A percentile compares a stretch with the other conserved stretches of the same genome.
phyloP scores from a whole-genome alignment of 2,329 filamentous ascomycete genomes.

The Graphilbum fragrans region DNA sequence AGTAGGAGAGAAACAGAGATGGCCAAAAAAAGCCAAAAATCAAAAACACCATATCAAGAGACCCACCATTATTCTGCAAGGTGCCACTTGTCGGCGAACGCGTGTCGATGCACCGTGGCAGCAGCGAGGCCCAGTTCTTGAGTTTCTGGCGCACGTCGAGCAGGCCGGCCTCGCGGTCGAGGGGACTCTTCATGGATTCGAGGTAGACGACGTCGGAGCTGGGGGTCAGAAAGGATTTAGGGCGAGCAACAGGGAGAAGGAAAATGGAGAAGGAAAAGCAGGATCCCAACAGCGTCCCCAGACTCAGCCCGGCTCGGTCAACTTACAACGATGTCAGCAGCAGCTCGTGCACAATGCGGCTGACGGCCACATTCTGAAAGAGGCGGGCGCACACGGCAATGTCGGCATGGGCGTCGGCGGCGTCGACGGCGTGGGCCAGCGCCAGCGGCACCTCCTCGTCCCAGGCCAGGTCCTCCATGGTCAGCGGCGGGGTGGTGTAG shows the following conservation, averaged over 20 bases:
- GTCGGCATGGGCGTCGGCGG: slow-evolving; percentile 15
- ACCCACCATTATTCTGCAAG: slow-evolving; percentile 11
- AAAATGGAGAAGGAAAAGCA: neutral
- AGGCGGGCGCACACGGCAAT: slow-evolving; percentile 25
- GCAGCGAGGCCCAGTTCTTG: slow-evolving; percentile 22
- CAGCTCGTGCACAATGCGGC: slow-evolving; percentile 18
- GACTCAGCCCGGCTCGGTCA: too few relatives aligned
- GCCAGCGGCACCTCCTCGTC: slow-evolving; percentile 28
- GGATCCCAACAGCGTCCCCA: too few relatives aligned
- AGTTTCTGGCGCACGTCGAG: slow-evolving; percentile 16
- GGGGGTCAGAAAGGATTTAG: neutral
- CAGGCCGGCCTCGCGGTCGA: slow-evolving; percentile 10
- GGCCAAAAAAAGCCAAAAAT: too few relatives aligned
- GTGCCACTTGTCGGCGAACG: neutral
- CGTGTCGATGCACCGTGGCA: slow-evolving; percentile 23
- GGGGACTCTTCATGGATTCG: slow-evolving; percentile 10
- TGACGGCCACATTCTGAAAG: slow-evolving; percentile 20
- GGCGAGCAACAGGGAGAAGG: neutral
- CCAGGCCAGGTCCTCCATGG: slow-evolving; percentile 27
- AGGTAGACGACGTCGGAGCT: slow-evolving; percentile 7
- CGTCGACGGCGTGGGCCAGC: slow-evolving; percentile 15
- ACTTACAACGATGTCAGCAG: slow-evolving; percentile 9
- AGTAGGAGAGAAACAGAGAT: too few relatives aligned
- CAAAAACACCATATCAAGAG: too few relatives aligned
- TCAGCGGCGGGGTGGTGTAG: slow-evolving; percentile 24